Conservation (phyloP, 202 grass and related monocot species). For the Panicum virgatum region DNA sequence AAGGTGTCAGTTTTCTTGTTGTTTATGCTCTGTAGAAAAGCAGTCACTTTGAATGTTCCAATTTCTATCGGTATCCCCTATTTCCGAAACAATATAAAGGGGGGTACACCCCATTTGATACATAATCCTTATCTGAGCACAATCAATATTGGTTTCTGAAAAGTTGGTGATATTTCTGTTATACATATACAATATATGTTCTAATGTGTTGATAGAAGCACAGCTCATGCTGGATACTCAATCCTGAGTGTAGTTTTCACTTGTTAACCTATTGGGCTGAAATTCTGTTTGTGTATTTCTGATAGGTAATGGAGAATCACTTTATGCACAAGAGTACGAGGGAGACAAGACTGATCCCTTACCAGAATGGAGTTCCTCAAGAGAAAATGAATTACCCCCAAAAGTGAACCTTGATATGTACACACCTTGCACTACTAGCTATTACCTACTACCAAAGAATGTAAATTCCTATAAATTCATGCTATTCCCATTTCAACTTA, state of each 20-base stretch:
- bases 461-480: constrained; percentile 34
- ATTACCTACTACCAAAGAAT: constrained; percentile 35
- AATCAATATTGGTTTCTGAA: not conserved
- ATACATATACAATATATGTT: not conserved
- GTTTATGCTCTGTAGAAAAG: not conserved
- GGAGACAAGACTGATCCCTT: constrained; percentile 41
- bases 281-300: constrained; percentile 9
- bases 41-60: not conserved
- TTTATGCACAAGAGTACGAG: constrained; percentile 17
- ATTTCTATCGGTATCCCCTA: not conserved
- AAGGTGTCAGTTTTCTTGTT: constrained; percentile 5
- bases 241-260: not conserved
- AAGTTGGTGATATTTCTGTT: not conserved
- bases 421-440: constrained; percentile 35
- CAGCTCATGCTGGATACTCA: not conserved
- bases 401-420: constrained; percentile 14
- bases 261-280: constrained; percentile 12
- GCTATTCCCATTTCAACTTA: constrained; percentile 12
- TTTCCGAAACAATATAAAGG: not conserved
- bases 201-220: not conserved
- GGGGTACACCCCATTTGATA: not conserved
- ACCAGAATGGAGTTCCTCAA: constrained; percentile 35
- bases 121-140: not conserved
- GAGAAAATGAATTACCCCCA: constrained; percentile 36
- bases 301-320: constrained; percentile 13